phyloP scores from a whole-genome alignment of 371 early-diverging fungal genomes.

The Amoeboradix gromovi region DNA sequence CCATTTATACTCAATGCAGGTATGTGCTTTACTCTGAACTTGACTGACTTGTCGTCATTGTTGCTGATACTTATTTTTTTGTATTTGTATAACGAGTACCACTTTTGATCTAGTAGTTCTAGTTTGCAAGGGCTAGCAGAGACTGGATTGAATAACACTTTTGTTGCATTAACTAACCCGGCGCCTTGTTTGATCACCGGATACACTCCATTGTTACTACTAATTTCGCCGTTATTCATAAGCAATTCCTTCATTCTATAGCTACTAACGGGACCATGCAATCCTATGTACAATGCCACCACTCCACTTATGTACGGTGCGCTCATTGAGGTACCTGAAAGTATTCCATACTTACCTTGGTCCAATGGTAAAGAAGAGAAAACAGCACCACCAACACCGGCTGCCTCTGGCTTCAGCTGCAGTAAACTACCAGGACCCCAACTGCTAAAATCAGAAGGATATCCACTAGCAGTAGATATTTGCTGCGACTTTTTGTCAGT shows the following conservation, averaged over 20 bases:
- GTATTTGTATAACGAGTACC: no score
- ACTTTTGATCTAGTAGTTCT: no score
- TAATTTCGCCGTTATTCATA: no score
- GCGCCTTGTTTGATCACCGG: background rate
- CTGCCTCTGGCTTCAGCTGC: constrained; percentile 10
- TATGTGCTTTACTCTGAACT: no score
- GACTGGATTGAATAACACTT: no score
- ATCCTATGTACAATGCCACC: constrained; percentile 13
- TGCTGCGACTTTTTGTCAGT: background rate
- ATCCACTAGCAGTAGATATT: background rate
- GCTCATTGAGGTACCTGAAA: constrained; percentile 15
- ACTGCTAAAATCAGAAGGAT: background rate
- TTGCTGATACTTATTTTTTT: no score
- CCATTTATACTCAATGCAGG: no score
- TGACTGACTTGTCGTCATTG: no score
- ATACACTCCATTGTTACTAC: no score
- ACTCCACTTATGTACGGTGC: constrained; percentile 14
- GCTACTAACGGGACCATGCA: no score
- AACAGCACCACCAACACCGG: background rate
- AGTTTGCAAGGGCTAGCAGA: no score
- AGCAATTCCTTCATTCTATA: no score
- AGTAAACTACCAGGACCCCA: constrained; percentile 3
- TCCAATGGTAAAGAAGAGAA: background rate
- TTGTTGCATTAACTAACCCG: background rate
- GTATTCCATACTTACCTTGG: background rate